These are phyloP conservation scores for Prunus kanzakura DNA, from an alignment of 306 rosid genomes.

Conservation along the genomic window DNA sequence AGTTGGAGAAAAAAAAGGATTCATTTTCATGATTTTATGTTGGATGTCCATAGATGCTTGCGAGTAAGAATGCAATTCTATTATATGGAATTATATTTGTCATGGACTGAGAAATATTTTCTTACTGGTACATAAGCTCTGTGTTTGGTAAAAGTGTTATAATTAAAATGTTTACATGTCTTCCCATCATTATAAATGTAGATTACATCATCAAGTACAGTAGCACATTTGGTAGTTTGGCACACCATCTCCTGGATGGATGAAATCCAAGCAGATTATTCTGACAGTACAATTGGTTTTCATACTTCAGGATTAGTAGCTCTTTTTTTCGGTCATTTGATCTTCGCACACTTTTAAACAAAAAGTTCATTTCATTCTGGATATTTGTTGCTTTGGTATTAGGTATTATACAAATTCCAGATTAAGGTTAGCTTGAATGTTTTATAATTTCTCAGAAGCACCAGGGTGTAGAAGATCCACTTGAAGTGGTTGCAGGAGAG, in stretches of 20 bases:
- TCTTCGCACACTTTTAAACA: not conserved
- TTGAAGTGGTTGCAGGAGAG: conserved; percentile 87
- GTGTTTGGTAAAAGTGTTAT: not conserved
- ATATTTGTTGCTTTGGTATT: not conserved
- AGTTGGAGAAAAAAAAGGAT: conserved; percentile 91
- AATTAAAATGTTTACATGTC: not conserved
- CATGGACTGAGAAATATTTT: not conserved
- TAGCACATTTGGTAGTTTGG: not conserved
- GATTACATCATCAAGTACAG: not conserved
- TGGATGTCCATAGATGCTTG: conserved; percentile 83
- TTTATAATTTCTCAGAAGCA: conserved; percentile 62
- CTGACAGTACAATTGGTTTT: not conserved
- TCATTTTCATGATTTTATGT: conserved; percentile 97
- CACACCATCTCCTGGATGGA: not conserved
- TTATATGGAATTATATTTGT: not conserved
- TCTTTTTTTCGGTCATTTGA: not conserved
- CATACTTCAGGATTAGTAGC: not conserved
- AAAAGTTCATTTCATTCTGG: conserved; percentile 13
- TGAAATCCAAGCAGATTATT: not conserved
- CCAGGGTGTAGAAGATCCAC: conserved; percentile 91
- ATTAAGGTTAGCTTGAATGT: conserved; percentile 14
- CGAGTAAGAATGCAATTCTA: conserved; percentile 57
- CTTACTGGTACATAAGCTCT: not conserved
- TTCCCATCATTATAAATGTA: not conserved
- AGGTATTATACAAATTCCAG: not conserved